A percentile compares a stretch with the other conserved stretches of the same genome.
Conservation (phyloP, 306 rosid species). For the Sechiopsis laciniata region DNA sequence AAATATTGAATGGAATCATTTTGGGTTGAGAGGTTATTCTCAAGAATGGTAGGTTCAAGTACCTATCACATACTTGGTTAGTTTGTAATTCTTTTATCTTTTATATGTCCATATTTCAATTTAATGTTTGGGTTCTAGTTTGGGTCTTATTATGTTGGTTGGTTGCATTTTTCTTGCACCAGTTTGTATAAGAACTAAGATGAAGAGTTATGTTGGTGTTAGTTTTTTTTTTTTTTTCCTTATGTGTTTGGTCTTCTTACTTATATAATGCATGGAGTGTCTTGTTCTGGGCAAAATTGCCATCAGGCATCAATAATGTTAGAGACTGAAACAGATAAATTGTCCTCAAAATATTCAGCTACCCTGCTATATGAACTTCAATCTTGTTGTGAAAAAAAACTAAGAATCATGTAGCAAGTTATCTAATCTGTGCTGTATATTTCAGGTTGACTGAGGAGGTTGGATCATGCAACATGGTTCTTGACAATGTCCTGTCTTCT, state of each 20-base stretch:
- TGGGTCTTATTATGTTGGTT: neutral
- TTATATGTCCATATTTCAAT: too few species aligned
- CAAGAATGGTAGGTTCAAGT: too few species aligned
- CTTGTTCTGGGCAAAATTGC: neutral
- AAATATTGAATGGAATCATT: too few species aligned
- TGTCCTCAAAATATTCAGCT: neutral
- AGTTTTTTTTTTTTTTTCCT: neutral
- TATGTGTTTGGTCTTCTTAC: neutral
- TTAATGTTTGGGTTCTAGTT: too few species aligned
- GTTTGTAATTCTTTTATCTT: too few species aligned
- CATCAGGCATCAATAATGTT: neutral
- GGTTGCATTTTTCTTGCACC: neutral
- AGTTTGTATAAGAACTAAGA: neutral
- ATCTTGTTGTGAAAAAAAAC: neutral
- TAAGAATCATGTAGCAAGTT: neutral
- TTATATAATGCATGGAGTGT: neutral
- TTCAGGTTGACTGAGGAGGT: constrained; percentile 41
- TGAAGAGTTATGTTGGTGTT: neutral
- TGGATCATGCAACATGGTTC: constrained; percentile 54
- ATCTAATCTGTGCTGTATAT: constrained; percentile 19
- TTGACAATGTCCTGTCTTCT: constrained; percentile 63
- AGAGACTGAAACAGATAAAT: neutral
- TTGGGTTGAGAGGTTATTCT: too few species aligned
- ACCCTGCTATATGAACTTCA: neutral
- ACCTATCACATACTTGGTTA: too few species aligned